Percentiles rank a stretch among this genome's conserved stretches.
phyloP scores from a whole-genome alignment of 108 stramenopile species.

The Fragilaria crotonensis region DNA sequence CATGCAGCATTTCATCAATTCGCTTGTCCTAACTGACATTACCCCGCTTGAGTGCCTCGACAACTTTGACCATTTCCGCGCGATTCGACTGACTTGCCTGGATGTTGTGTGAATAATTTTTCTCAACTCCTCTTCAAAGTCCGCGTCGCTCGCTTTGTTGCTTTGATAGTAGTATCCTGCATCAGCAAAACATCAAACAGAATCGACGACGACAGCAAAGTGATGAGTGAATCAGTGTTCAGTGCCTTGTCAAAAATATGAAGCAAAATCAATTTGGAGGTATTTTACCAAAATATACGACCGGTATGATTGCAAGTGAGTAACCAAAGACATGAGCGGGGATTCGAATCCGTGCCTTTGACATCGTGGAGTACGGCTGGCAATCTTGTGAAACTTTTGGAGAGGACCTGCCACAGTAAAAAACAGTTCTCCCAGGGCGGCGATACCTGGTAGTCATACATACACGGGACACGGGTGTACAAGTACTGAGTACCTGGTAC shows the following conservation, averaged over 20 bases:
- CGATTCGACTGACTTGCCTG: not conserved
- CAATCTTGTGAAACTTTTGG: not conserved
- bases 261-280: not conserved
- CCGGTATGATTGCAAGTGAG: conserved; percentile 28
- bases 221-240: too few relatives aligned
- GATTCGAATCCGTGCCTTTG: conserved; percentile 32
- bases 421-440: too few relatives aligned
- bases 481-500: too few relatives aligned
- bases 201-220: not conserved
- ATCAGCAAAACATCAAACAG: not conserved
- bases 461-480: too few relatives aligned
- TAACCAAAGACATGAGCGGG: conserved; percentile 45
- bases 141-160: not conserved
- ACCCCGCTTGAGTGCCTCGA: not conserved
- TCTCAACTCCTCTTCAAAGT: not conserved
- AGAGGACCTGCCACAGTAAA: not conserved
- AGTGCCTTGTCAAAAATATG: too few relatives aligned
- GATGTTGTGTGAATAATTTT: not conserved
- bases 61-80: not conserved
- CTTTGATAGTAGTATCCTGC: not conserved
- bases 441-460: too few relatives aligned
- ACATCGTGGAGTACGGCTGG: conserved; percentile 10
- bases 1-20: conserved; percentile 34
- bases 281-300: conserved; percentile 21
- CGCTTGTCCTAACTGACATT: conserved; percentile 18